Percentiles rank a stretch among this genome's conserved stretches.
Conservation (phyloP, 2,329 filamentous ascomycete genomes). For the Cercospora brassicicola region DNA sequence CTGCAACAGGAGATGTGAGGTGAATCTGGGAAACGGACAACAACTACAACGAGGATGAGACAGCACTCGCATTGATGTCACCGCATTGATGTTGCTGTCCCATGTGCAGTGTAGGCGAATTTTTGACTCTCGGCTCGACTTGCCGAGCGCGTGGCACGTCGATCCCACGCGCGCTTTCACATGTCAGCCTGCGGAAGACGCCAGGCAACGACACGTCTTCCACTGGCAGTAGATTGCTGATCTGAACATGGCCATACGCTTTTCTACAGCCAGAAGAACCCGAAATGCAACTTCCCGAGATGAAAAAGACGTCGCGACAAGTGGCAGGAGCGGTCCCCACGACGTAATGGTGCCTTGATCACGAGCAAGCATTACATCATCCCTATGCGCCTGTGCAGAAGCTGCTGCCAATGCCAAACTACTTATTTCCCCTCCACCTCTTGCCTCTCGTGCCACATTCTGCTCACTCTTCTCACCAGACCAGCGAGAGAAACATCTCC, state of each 20-base stretch:
- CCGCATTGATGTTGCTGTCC: background rate
- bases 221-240: no score
- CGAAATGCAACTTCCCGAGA: background rate
- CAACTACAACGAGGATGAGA: background rate
- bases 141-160: background rate
- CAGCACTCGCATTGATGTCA: background rate
- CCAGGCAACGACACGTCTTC: background rate
- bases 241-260: no score
- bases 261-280: no score
- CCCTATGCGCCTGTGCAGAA: background rate
- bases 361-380: background rate
- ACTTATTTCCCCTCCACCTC: background rate
- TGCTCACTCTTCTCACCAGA: background rate
- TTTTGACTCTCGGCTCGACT: background rate
- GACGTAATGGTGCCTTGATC: constrained; percentile 1
- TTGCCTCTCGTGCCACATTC: background rate
- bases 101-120: background rate
- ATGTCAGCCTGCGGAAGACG: background rate
- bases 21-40: background rate
- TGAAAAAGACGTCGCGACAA: background rate
- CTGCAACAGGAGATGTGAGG: background rate
- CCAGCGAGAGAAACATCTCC: background rate
- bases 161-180: background rate
- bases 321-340: background rate
- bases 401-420: constrained; percentile 3